These are phyloP conservation scores for Mycena albidolilacea DNA, from an alignment of 768 basidiomycete genomes.

Conservation along the genomic window DNA sequence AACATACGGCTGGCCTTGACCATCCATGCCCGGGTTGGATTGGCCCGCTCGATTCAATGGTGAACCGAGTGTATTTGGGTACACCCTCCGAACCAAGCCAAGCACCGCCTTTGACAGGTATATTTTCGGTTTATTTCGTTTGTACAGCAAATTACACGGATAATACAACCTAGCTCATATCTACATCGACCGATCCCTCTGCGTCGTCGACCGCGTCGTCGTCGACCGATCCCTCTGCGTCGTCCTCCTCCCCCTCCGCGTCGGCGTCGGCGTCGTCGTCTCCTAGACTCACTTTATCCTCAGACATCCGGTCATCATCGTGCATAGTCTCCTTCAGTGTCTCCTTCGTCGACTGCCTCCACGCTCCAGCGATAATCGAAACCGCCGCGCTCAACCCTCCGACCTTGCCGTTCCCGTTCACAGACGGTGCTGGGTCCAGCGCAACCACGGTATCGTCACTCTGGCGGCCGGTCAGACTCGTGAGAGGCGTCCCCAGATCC, in stretches of 20 bases:
- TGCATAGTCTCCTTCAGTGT: background rate
- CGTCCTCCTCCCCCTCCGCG: slow-evolving; percentile 51
- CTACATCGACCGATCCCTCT: slow-evolving; percentile 50
- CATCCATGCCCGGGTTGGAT: slow-evolving; percentile 33
- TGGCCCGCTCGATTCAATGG: slow-evolving; percentile 9
- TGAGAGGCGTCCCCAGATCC: slow-evolving; percentile 66
- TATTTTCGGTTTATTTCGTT: background rate
- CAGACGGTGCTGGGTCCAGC: slow-evolving; percentile 47
- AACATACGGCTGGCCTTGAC: slow-evolving; percentile 34
- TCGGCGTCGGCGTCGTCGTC: slow-evolving; percentile 49
- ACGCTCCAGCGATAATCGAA: slow-evolving; percentile 30
- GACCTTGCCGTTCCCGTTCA: slow-evolving; percentile 45
- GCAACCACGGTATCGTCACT: slow-evolving; percentile 72
- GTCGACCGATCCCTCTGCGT: slow-evolving; percentile 57
- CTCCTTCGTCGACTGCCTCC: background rate
- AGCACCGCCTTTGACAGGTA: background rate
- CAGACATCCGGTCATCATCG: slow-evolving; percentile 11
- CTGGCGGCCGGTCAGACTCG: slow-evolving; percentile 64
- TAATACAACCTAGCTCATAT: slow-evolving; percentile 41
- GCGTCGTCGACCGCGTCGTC: too few species aligned
- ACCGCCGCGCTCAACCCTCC: slow-evolving; percentile 42
- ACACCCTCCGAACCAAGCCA: slow-evolving; percentile 1
- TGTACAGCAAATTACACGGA: slow-evolving; percentile 13
- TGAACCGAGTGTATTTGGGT: slow-evolving; percentile 15
- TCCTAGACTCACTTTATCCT: slow-evolving; percentile 30